A percentile compares a stretch with the other conserved stretches of the same genome.
These are phyloP conservation scores for Pythium phragmitis DNA, from an alignment of 352 stramenopile genomes.

Conservation along the genomic window DNA sequence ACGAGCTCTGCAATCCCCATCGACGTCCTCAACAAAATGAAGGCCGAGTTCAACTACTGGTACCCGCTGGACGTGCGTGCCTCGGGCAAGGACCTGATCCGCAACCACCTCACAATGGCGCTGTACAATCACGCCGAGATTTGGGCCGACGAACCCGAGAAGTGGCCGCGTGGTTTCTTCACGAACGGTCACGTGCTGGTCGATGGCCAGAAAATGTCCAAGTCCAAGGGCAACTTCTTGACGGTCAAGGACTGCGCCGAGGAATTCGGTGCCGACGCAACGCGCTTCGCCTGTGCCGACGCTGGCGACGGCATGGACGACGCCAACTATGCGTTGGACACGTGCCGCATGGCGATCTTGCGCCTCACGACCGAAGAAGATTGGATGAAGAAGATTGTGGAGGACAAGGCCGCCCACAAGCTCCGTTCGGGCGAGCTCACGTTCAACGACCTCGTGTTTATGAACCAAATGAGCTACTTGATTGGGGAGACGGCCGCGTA, in stretches of 20 bases:
- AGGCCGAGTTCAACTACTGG: slow-evolving; percentile 99
- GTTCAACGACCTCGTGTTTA: slow-evolving; percentile 94
- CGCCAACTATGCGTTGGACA: slow-evolving; percentile 98
- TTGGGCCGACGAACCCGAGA: slow-evolving; percentile 96
- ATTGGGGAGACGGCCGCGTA: slow-evolving; percentile 88
- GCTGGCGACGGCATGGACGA: slow-evolving; percentile 98
- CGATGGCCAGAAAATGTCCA: slow-evolving; percentile 99
- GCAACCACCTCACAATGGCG: slow-evolving; percentile 99
- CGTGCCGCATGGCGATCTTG: slow-evolving; percentile 97
- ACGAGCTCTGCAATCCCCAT: slow-evolving; percentile 85
- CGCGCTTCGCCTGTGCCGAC: slow-evolving; percentile 97
- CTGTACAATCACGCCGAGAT: slow-evolving; percentile 99
- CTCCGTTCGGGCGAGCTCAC: slow-evolving; percentile 76
- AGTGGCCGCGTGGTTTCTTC: slow-evolving; percentile 98
- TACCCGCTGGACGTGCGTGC: slow-evolving; percentile 99
- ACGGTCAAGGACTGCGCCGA: slow-evolving; percentile 97
- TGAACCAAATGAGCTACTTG: slow-evolving; percentile 97
- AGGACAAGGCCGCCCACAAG: slow-evolving; percentile 73
- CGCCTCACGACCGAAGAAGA: slow-evolving; percentile 97
- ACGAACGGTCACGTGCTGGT: slow-evolving; percentile 98
- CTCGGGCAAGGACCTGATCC: slow-evolving; percentile 96
- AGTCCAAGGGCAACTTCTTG: slow-evolving; percentile 99
- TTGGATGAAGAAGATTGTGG: slow-evolving; percentile 93
- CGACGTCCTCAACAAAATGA: slow-evolving; percentile 93
- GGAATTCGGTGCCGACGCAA: slow-evolving; percentile 95